Evolutionary conservation across 306 rosid species (phyloP), one percentile per base, ranked within the genome.

Genomic region (Mimosa bimucronata): DNA sequence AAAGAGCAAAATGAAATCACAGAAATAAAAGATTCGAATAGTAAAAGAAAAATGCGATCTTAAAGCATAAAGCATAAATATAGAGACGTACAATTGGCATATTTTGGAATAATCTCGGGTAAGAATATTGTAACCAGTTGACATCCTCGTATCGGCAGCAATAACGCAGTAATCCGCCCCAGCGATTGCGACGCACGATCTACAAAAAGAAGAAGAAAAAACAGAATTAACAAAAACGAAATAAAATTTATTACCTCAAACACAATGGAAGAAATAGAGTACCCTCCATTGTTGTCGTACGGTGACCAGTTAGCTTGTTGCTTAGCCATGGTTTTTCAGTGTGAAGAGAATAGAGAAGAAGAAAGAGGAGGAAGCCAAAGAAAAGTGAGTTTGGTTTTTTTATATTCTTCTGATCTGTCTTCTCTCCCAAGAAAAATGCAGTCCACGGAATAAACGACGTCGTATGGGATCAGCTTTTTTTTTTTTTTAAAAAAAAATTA

Each of bases 271-370:
- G 29, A 66, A 6, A 74, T 7, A 62, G 31, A 40, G 74, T 92
- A 94, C 98, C 97, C 98, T 85, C 98, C 97, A 85, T 94, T 94
- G 88, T 92, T 92, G 87, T 94, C 98, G 77, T 94, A 94, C 12
- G 98, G 98, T 41, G 97, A 92, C 97, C 97, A 94, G 78, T 92
- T 92, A 19, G 98, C 90, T 1, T 91, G 55, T 5, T 48, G 9
- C 55, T 48, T 48, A 48, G 18, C 21, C 55, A 48, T 48, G 55
- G 21, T 48, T 48, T 48, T 16, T n/a, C 21, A 48, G 55, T 7
- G 21, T 5, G 8, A 7, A 48, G 6, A 48, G 21, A 48, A 48
- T 9, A 48, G 55, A 4, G 8, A 48, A 21, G 18, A 16, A 21
- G 55, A 48, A 16, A 16, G 55, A 16, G 21, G 55, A 48, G 55